Evolutionary conservation across 2,329 filamentous ascomycete genomes (phyloP), one percentile per base, ranked within the genome.

Genomic region (Fusarium ambrosium): DNA sequence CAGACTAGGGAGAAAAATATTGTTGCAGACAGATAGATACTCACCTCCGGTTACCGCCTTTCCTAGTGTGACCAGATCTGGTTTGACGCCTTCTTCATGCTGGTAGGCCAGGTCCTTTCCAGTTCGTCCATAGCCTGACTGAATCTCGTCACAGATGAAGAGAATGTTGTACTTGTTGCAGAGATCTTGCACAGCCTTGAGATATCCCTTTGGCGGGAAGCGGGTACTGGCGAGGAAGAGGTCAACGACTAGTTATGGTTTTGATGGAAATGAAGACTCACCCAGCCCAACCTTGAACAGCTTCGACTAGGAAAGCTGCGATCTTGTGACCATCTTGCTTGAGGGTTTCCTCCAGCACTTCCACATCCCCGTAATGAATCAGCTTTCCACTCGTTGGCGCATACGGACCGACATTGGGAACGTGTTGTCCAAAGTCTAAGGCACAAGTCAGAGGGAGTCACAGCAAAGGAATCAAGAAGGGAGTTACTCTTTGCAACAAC

Each of bases 121-220:
- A n/a, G 95, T 98, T 71, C 95, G 92, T 59, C 94, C 95, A 81
- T 98, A 97, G 74, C 95, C 95, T 4, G 95, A 97, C 85, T 99
- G 97, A 79, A 99, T 98, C 89, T 99, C 97, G 82, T 99, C 97
- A 83, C 94, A 97, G 84, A 99, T 98, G 80, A 99, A 87, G 56
- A 99, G 91, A 41, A 97, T 95, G 75, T 98, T 98, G 89, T 98
- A 91, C 88, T 97, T 94, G 85, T 94, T 95, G 88, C 97, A 99
- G 27, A 98, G 92, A 24, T 90, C 93, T 64, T 95, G 90, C 62
- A 94, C 93, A 79, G 92, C 90, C 76, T 87, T 85, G 39, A 98
- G 89, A 84, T 98, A 98, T n/a, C 68, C 68, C 20, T 59, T 66
- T 16, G 56, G 68, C 13, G 68, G 68, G 34, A 70, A 62, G 20